phyloP scores from a whole-genome alignment of 2,329 filamentous ascomycete species.

The Neopestalotiopsis sp. region DNA sequence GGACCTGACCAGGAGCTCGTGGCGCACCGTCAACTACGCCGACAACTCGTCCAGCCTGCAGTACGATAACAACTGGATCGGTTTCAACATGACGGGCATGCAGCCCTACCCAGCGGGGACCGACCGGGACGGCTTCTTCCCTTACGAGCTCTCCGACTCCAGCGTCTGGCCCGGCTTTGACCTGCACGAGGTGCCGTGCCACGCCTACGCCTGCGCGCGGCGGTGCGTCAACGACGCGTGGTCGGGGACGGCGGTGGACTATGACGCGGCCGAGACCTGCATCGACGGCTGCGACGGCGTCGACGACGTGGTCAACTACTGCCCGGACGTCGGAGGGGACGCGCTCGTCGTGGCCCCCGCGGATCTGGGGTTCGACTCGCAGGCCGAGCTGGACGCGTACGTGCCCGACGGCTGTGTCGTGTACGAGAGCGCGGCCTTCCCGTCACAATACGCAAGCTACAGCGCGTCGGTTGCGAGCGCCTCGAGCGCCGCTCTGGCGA shows the following conservation, averaged over 20 bases:
- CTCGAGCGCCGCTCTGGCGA: not conserved
- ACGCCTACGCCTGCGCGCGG: slow-evolving; percentile 17
- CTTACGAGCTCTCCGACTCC: slow-evolving; percentile 12
- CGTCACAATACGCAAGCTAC: slow-evolving; percentile 14
- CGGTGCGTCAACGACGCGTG: slow-evolving; percentile 14
- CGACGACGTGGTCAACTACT: slow-evolving; percentile 19
- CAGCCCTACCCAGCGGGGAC: not conserved
- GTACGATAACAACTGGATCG: slow-evolving; percentile 17
- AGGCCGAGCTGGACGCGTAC: slow-evolving; percentile 1
- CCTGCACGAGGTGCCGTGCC: slow-evolving; percentile 17
- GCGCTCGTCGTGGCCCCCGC: not conserved
- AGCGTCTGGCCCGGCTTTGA: slow-evolving; percentile 15
- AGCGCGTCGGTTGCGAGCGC: slow-evolving; percentile 16
- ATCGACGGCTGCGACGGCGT: slow-evolving; percentile 18
- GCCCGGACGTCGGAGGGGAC: slow-evolving; percentile 17
- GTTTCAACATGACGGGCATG: slow-evolving; percentile 20
- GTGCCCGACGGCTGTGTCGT: slow-evolving; percentile 18
- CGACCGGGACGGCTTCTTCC: slow-evolving; percentile 17
- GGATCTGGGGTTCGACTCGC: slow-evolving; percentile 9
- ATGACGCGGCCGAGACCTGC: slow-evolving; percentile 9
- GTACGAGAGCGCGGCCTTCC: slow-evolving; percentile 11
- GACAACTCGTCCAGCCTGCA: slow-evolving; percentile 13
- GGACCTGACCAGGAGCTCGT: slow-evolving; percentile 13
- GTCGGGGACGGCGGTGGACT: not conserved
- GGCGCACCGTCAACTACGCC: slow-evolving; percentile 8